Evolutionary conservation across 208 protist species (phyloP).

Genomic region (Balamuthia mandrillaris): DNA sequence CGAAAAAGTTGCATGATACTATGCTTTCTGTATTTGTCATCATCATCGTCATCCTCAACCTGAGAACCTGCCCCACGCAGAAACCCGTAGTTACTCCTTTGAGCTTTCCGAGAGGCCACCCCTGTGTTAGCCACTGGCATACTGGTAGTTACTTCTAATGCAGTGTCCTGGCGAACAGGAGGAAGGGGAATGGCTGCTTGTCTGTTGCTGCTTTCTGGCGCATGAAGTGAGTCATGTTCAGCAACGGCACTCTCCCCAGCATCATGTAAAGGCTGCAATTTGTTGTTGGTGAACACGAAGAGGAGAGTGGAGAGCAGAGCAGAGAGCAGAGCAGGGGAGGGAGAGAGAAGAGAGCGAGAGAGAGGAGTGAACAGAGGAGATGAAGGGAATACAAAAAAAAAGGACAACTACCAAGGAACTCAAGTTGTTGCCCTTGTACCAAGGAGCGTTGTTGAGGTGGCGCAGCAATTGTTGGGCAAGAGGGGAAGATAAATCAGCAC

Average conservation of each 20-base stretch:
- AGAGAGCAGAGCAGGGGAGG: not conserved
- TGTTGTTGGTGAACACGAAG: not conserved
- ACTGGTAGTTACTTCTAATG: not conserved
- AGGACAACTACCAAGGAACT: too few relatives aligned
- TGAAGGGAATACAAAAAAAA: too few relatives aligned
- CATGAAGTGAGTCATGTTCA: not conserved
- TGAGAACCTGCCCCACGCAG: too few relatives aligned
- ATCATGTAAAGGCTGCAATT: too few relatives aligned
- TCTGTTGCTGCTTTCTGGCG: not conserved
- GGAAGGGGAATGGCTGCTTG: not conserved
- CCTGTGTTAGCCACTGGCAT: not conserved
- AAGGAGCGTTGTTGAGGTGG: not conserved
- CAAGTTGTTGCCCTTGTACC: not conserved
- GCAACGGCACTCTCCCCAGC: not conserved
- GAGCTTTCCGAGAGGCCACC: not conserved
- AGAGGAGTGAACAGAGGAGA: too few relatives aligned
- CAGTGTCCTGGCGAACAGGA: not conserved
- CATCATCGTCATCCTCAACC: not conserved
- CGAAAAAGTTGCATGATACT: not conserved
- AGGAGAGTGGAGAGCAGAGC: not conserved
- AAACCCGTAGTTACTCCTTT: not conserved
- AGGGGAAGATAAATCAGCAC: not conserved
- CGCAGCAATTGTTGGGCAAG: not conserved
- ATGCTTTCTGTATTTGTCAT: slow-evolving; percentile 33
- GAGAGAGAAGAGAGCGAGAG: not conserved